A percentile compares a stretch with the other conserved stretches of the same genome.
phyloP scores from a whole-genome alignment of 257 asterid genomes.

The Penstemon eatonii region DNA sequence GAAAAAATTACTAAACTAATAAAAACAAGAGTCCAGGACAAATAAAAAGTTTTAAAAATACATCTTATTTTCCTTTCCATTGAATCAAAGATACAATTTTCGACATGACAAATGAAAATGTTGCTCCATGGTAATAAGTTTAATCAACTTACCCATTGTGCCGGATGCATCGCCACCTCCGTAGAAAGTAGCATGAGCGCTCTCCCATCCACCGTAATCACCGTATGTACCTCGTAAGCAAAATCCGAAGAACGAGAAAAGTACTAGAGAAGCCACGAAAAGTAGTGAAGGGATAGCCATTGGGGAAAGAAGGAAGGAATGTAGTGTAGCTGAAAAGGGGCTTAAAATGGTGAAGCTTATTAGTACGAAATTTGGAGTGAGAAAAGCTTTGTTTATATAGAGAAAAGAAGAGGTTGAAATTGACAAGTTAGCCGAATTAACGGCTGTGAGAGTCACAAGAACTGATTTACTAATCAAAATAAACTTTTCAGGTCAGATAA shows the following conservation, averaged over 20 bases:
- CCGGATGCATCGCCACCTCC: conserved; percentile 86
- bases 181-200: conserved; percentile 73
- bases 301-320: conserved; percentile 1
- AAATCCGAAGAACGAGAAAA: conserved; percentile 30
- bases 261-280: conserved; percentile 28
- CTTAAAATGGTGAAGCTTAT: conserved; percentile 1
- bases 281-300: conserved; percentile 42
- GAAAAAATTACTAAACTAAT: no score
- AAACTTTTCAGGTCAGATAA: conserved; percentile 16
- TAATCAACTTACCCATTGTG: conserved; percentile 60
- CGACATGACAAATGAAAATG: no score
- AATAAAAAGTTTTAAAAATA: no score
- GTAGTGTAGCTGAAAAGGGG: neutral
- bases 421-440: conserved; percentile 34
- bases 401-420: conserved; percentile 32
- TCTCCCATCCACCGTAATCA: conserved; percentile 60
- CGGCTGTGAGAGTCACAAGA: conserved; percentile 32
- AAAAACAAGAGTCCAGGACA: no score
- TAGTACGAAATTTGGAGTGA: conserved; percentile 9
- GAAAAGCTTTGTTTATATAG: conserved; percentile 38
- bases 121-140: neutral
- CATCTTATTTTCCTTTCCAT: no score
- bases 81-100: no score
- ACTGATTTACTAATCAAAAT: conserved; percentile 1
- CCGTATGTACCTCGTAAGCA: conserved; percentile 35